Percentiles rank a stretch among this genome's conserved stretches.
These are phyloP conservation scores for Fusarium illudens DNA, from an alignment of 2,329 filamentous ascomycete species.

Conservation along the genomic window DNA sequence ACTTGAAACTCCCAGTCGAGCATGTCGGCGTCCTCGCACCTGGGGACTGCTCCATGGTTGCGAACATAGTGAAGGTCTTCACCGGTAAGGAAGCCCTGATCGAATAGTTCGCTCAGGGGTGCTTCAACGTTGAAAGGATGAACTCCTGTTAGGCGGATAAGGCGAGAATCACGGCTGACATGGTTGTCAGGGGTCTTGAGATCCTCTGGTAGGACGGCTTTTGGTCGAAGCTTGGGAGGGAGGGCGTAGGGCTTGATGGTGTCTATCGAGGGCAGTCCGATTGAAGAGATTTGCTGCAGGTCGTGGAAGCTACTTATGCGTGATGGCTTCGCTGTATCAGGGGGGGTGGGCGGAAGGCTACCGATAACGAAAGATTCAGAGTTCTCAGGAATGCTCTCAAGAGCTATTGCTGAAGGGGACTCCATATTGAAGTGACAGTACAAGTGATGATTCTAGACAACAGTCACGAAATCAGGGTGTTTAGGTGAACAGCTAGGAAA, in stretches of 20 bases:
- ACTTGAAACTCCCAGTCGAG: conserved; percentile 84
- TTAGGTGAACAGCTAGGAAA: background rate
- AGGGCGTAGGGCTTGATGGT: conserved; percentile 62
- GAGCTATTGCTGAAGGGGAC: conserved; percentile 22
- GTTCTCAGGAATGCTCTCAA: conserved; percentile 18
- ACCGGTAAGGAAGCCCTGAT: conserved; percentile 84
- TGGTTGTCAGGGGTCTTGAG: conserved; percentile 84
- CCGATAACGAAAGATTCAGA: conserved; percentile 15
- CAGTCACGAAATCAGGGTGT: background rate
- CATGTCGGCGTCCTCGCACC: conserved; percentile 75
- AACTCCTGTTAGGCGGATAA: conserved; percentile 86
- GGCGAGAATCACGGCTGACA: conserved; percentile 79
- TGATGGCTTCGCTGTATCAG: conserved; percentile 50
- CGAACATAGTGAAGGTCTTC: conserved; percentile 91
- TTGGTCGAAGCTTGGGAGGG: conserved; percentile 70
- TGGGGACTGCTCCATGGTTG: conserved; percentile 86
- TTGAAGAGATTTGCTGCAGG: conserved; percentile 25
- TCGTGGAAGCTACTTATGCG: conserved; percentile 47
- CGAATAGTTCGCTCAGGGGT: conserved; percentile 78
- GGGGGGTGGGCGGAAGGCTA: conserved; percentile 51
- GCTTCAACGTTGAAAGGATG: conserved; percentile 94
- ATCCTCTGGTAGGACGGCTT: conserved; percentile 75
- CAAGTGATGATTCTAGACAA: conserved; percentile 1
- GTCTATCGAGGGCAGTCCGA: conserved; percentile 18
- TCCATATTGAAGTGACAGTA: conserved; percentile 26